Base-by-base conservation (phyloP, 2,329 filamentous ascomycete species). In the Cladobotryum mycophilum region DNA sequence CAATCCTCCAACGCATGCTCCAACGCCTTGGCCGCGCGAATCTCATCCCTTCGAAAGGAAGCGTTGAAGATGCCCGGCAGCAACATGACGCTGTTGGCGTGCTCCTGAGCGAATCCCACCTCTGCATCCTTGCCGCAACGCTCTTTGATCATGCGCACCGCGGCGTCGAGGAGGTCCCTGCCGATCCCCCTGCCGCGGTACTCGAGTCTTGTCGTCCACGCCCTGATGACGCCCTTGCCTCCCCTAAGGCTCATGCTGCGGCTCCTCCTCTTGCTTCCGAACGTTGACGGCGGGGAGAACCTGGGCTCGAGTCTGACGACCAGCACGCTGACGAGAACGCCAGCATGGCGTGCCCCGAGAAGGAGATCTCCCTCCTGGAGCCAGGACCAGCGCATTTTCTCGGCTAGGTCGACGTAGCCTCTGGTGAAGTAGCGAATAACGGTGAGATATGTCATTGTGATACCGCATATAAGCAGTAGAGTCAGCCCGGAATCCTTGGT, bases 151-250 rank as follows among this genome's bases (percentile, higher is more conserved):
- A 85, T 66, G 51, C 76, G 76, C 2, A 91, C 82, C 2, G 86
- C 88, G 58, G 88, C 85, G 58, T 85, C 79, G 44, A 96, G 73
- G 60, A 96, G 69, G 33, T 83, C 84, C 38, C 73, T 76, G 3
- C 89, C 90, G 20, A 95, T 74, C 0, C 89, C 89, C 55, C 81
- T 80, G 33, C 80, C 75, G 22, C 90, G 78, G 65, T 89, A 89
- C 58, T 76, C 75, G 46, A 83, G 69, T 62, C 77, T 76, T 2
- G 89, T 88, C 2, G 89, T 92, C 89, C 90, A 96, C 1, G 87
- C 89, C 25, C 87, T 80, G 51, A 96, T 84, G 44, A 89, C 73
- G 8, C 84, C 87, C 55, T 78, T 79, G 47, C 85, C 85, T 35
- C 83, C 81, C 56, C 72, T 64, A 58, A 75, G 72, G 62, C 62